A percentile compares a stretch with the other conserved stretches of the same genome.
Conservation (phyloP, 352 stramenopile species). For the Globisporangium takayamanum region DNA sequence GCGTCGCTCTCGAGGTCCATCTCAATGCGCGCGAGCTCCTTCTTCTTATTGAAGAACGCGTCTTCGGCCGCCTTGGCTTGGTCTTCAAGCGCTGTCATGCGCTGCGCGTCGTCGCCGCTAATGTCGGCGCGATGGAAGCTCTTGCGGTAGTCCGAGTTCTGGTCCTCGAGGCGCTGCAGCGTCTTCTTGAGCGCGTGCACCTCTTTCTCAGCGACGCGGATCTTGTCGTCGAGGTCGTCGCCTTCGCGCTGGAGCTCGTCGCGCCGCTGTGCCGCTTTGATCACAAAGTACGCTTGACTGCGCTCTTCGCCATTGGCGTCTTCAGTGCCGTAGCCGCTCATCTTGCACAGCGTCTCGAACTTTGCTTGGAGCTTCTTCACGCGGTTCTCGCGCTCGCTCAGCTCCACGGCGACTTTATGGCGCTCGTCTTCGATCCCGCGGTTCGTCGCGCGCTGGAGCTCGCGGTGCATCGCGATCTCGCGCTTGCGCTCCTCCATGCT, state of each 20-base stretch:
- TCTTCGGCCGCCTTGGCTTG: conserved; percentile 85
- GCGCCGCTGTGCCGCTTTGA: conserved; percentile 91
- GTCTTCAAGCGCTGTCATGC: conserved; percentile 84
- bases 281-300: conserved; percentile 94
- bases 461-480: conserved; percentile 82
- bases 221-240: conserved; percentile 94
- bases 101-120: conserved; percentile 74
- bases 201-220: conserved; percentile 90
- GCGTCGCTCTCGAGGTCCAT: conserved; percentile 77
- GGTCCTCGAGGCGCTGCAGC: conserved; percentile 86
- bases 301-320: conserved; percentile 71
- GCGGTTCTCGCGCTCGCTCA: conserved; percentile 77
- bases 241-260: conserved; percentile 94
- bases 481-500: conserved; percentile 93
- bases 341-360: conserved; percentile 89
- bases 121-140: conserved; percentile 91
- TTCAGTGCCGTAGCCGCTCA: conserved; percentile 55
- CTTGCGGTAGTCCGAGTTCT: conserved; percentile 93
- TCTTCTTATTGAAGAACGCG: conserved; percentile 90
- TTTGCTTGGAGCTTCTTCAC: conserved; percentile 92
- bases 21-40: conserved; percentile 88
- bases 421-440: conserved; percentile 90
- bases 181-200: conserved; percentile 91
- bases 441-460: conserved; percentile 87
- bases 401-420: conserved; percentile 90